Conservation (phyloP, 208 protist genomes). For the Leishmania turanica region DNA sequence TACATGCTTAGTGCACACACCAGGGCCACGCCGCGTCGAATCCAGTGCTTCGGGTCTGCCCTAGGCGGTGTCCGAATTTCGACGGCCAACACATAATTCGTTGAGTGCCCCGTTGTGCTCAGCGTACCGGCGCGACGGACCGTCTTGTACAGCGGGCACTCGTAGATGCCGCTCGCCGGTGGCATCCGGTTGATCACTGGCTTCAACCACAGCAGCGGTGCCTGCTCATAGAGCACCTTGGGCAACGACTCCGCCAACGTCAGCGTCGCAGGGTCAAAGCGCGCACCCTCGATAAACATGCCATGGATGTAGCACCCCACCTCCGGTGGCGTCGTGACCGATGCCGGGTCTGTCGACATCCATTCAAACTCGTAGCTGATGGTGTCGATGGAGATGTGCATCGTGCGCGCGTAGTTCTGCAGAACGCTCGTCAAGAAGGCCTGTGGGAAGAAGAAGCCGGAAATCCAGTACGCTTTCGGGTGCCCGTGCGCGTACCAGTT, state of each 20-base stretch:
- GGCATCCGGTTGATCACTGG: conserved; percentile 79
- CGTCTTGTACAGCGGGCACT: conserved; percentile 96
- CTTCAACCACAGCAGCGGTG: conserved; percentile 94
- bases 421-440: conserved; percentile 94
- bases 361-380: conserved; percentile 94
- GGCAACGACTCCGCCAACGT: conserved; percentile 89
- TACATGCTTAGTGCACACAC: conserved; percentile 83
- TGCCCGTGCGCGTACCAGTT: conserved; percentile 95
- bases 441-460: conserved; percentile 98
- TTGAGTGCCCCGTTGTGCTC: conserved; percentile 98
- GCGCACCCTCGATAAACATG: conserved; percentile 95
- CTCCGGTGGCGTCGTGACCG: conserved; percentile 55
- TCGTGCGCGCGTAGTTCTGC: conserved; percentile 95
- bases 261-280: conserved; percentile 67
- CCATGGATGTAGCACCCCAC: conserved; percentile 95
- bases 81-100: conserved; percentile 97
- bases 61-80: conserved; percentile 94
- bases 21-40: conserved; percentile 94
- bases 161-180: conserved; percentile 61
- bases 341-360: conserved; percentile 44
- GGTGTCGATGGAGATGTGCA: conserved; percentile 95
- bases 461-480: conserved; percentile 95
- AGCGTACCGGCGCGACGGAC: conserved; percentile 94
- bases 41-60: conserved; percentile 93
- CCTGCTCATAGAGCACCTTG: conserved; percentile 93